Evolutionary conservation across 2,329 filamentous ascomycete species (phyloP), one percentile per base, ranked within the genome.

Genomic region (Fusarium sp.): DNA sequence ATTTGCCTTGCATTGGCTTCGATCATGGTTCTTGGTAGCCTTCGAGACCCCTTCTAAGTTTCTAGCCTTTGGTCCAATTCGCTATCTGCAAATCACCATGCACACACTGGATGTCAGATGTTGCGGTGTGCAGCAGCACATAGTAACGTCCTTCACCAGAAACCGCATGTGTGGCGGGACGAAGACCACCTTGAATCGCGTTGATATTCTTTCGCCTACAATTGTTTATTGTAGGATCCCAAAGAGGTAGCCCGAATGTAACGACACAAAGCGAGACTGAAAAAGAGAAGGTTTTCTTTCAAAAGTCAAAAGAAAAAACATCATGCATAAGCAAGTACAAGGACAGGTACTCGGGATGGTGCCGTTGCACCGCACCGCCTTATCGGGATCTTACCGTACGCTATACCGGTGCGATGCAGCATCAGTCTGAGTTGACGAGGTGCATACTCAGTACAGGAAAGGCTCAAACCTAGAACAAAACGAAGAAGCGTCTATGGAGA

Each of bases 41-140:
- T 66, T 70, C 56, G 43, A 67, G 52, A 54, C 68, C 25, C 9
- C 38, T 71, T 71, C 68, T 68, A 64, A 59, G 38, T 69, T 58
- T 71, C 68, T 61, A 71, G 68, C 59, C 50, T 56, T 47, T 50
- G 14, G 4, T 16, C 14, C 59, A 44, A 58, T 68, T 49, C 42
- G 49, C 22, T 29, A 24, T 43, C 30, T 34, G 2, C n/a, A 40
- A 47, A 53, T 40, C 22, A 54, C 22, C 9, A 25, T 38, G 16
- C 34, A n/a, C 34, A 38, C 34, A 22, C 14, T 29, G 15, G 14
- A 43, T 42, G 11, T 42, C 29, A 52, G 20, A 22, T 43, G 24
- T 67, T 67, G 64, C 57, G 63, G 64, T 67, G 64, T 66, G 46
- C 32, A 59, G 32, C 3, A 18, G 27, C 44, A 40, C 50, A 47